Evolutionary conservation across 192 early-diverging fungal species (phyloP).

Genomic region (Glomus cerebriforme): DNA sequence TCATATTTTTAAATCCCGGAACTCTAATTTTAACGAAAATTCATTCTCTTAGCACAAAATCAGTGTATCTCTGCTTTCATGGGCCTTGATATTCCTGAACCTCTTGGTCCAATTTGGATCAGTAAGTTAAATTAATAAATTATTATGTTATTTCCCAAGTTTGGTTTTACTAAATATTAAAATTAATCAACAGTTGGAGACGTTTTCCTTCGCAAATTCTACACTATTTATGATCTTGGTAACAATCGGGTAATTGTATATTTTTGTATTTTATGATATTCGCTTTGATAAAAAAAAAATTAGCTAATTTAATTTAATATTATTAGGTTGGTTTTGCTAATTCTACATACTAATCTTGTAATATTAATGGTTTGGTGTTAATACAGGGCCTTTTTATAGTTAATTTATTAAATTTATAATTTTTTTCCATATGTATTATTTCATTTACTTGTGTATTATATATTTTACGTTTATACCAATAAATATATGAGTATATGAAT

Average conservation of each 20-base stretch:
- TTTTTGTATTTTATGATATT: constrained; percentile 30
- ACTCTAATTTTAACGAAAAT: constrained; percentile 56
- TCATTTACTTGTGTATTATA: too few species aligned
- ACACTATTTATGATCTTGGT: constrained; percentile 71
- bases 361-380: too few species aligned
- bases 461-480: too few species aligned
- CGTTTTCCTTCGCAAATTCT: constrained; percentile 82
- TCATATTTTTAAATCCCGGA: neutral
- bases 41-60: constrained; percentile 51
- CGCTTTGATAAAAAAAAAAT: constrained; percentile 27
- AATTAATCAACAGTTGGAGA: constrained; percentile 60
- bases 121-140: constrained; percentile 40
- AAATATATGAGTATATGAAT: too few species aligned
- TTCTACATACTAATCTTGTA: neutral
- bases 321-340: constrained; percentile 8
- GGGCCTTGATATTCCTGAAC: constrained; percentile 87
- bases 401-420: too few species aligned
- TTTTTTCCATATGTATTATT: too few species aligned
- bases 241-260: constrained; percentile 72
- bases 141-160: neutral
- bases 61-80: constrained; percentile 84
- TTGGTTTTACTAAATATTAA: neutral
- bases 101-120: constrained; percentile 81
- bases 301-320: neutral
- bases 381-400: too few species aligned